Percentiles rank a stretch among this genome's conserved stretches.
Evolutionary conservation across 495 filamentous ascomycete genomes (phyloP).

Genomic region (Astrocystis sublimbata): DNA sequence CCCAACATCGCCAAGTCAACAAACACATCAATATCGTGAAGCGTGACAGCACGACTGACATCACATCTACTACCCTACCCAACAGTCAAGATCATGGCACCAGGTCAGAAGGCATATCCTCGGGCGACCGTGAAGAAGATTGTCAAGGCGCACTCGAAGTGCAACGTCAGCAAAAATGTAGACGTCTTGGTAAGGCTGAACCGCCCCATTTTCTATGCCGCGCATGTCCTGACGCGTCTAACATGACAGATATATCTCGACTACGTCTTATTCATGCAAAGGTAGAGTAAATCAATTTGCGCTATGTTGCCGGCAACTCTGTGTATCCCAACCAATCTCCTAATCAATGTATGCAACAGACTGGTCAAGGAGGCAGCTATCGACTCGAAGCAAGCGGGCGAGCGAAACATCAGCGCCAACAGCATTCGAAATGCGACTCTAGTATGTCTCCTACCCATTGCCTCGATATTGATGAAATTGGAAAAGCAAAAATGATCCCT

Average conservation of each 20-base stretch:
- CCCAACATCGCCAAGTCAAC: background rate
- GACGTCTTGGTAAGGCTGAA: conserved; percentile 72
- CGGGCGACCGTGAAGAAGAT: conserved; percentile 83
- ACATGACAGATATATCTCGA: conserved; percentile 74
- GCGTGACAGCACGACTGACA: background rate
- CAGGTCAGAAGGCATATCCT: conserved; percentile 75
- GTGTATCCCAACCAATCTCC: no score
- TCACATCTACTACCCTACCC: background rate
- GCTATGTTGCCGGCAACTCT: background rate
- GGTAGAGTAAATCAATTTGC: conserved; percentile 50
- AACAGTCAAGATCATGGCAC: conserved; percentile 44
- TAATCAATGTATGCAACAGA: conserved; percentile 43
- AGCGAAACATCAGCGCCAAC: conserved; percentile 70
- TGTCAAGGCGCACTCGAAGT: conserved; percentile 83
- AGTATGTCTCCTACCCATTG: conserved; percentile 48
- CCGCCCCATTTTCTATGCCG: conserved; percentile 14
- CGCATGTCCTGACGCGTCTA: conserved; percentile 17
- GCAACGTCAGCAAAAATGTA: conserved; percentile 77
- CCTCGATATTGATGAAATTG: background rate
- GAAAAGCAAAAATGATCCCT: background rate
- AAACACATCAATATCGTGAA: background rate
- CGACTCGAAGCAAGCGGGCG: conserved; percentile 69
- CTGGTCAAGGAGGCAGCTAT: conserved; percentile 83
- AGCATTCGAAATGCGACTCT: conserved; percentile 75
- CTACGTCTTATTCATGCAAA: conserved; percentile 87